Base-by-base conservation (phyloP, 305 asterid genomes). In the Rubia tinctorum region DNA sequence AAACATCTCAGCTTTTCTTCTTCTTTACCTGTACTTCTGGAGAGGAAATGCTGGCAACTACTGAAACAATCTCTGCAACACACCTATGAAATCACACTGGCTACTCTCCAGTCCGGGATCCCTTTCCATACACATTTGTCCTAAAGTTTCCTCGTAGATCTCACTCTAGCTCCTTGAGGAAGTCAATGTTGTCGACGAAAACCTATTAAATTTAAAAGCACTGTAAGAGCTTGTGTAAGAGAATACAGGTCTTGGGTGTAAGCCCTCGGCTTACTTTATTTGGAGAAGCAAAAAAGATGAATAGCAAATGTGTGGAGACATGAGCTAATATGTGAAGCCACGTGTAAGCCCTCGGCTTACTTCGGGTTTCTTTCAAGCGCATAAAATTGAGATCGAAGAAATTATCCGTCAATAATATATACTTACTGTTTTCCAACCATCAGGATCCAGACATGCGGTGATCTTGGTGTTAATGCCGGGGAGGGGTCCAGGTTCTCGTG, bases 401-500 rank as follows among this genome's bases (percentile, higher is more conserved):
- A 58, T 45, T 20, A 42, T 69, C 17, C 77, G 73, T 83, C 55
- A 75, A 82, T 73, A 51, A 51, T 51, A 7, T 51, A 75, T 71
- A 14, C 72, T 45, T 95, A 95, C 98, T 90, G 96, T 76, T 58
- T 95, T 95, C 97, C 98, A 95, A 71, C 99, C 99, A 90, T 92
- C 97, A 81, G 96, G 99, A 84, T 95, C 99, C 20, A 92, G 86
- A 85, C 96, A 92, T 9, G 98, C 98, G 49, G 95, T 86, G 74
- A 95, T 89, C 78, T 95, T 95, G 86, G 99, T 95, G 87, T 68
- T 88, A 60, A 95, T 87, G 22, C 98, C 98, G 42, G 99, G 99
- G 70, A 95, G 73, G 12, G 98, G 99, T 61, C 99, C 98, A 73
- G 99, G 94, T 85, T 91, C 96, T 81, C 97, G 85, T 25, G 94